These are phyloP conservation scores for Lindgomyces ingoldianus DNA, from an alignment of 495 filamentous ascomycete species.

Conservation along the genomic window DNA sequence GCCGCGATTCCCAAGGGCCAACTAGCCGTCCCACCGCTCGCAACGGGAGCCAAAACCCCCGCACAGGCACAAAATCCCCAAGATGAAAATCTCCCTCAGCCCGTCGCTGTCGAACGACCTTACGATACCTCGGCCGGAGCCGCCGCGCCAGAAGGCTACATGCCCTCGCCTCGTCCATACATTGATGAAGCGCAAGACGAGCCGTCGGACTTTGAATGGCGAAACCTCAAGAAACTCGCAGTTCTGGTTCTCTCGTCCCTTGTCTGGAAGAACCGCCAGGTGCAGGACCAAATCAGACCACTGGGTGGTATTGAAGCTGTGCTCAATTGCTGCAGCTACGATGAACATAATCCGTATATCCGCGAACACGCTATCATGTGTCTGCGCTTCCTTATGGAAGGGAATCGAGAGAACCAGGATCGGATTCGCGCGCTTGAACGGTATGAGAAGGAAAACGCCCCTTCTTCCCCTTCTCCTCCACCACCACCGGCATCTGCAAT, in stretches of 20 bases:
- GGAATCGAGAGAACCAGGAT: constrained; percentile 74
- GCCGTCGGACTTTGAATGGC: constrained; percentile 87
- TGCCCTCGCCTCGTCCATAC: constrained; percentile 50
- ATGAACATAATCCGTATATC: constrained; percentile 86
- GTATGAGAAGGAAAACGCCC: constrained; percentile 3
- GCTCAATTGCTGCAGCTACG: constrained; percentile 82
- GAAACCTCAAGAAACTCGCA: constrained; percentile 87
- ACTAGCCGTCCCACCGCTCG: constrained; percentile 50
- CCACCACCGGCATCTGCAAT: neutral
- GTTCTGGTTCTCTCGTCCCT: constrained; percentile 83
- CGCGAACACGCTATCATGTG: constrained; percentile 90
- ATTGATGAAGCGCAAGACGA: constrained; percentile 68
- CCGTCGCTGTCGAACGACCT: constrained; percentile 44
- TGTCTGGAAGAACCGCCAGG: constrained; percentile 73
- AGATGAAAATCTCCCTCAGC: constrained; percentile 15
- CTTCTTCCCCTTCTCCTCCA: neutral
- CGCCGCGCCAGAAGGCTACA: constrained; percentile 40
- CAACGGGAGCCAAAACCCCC: constrained; percentile 2
- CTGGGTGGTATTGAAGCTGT: constrained; percentile 81
- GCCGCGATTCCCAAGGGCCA: constrained; percentile 76
- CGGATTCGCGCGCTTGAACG: constrained; percentile 64
- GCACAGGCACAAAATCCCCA: neutral
- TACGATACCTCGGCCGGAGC: constrained; percentile 39
- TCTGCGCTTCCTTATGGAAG: constrained; percentile 84
- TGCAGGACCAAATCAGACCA: constrained; percentile 81